Conservation (phyloP, 139 green algal genomes). For the Chlorella vulgaris region DNA sequence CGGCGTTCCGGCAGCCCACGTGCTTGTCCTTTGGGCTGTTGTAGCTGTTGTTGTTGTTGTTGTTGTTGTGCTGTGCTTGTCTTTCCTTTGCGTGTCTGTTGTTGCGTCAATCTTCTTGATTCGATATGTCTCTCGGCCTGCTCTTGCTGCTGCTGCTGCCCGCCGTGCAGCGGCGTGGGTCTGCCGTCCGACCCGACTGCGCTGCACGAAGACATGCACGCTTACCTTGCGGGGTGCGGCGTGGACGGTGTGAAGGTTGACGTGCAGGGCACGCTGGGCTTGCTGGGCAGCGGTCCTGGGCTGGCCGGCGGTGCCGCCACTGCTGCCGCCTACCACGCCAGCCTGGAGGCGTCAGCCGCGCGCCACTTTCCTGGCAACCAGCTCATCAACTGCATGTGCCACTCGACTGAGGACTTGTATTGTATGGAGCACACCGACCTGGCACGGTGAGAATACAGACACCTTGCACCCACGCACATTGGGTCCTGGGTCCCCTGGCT, state of each 20-base stretch:
- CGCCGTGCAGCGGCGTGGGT: constrained; percentile 52
- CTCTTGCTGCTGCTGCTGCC: too few species aligned
- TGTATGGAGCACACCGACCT: constrained; percentile 80
- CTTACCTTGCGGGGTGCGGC: constrained; percentile 52
- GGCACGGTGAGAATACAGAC: constrained; percentile 49
- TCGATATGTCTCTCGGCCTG: too few species aligned
- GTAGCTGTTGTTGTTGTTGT: too few species aligned
- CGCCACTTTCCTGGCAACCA: constrained; percentile 89
- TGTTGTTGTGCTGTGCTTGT: too few species aligned
- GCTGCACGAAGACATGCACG: constrained; percentile 66
- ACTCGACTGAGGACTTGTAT: constrained; percentile 82
- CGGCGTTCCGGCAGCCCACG: too few species aligned
- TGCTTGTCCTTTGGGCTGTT: too few species aligned
- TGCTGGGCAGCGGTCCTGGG: constrained; percentile 51
- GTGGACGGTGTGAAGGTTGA: constrained; percentile 76
- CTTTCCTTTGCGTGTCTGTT: too few species aligned
- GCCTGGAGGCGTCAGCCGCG: constrained; percentile 77
- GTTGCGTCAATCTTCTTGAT: too few species aligned
- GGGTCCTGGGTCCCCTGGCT: too few species aligned
- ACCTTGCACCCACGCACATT: too few species aligned
- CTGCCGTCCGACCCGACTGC: constrained; percentile 42
- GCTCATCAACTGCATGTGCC: constrained; percentile 99
- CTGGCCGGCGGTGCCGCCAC: constrained; percentile 73
- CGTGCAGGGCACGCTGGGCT: constrained; percentile 59
- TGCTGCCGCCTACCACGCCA: constrained; percentile 59